phyloP scores from a whole-genome alignment of 2,329 filamentous ascomycete genomes.

The Epichloe sibirici region DNA sequence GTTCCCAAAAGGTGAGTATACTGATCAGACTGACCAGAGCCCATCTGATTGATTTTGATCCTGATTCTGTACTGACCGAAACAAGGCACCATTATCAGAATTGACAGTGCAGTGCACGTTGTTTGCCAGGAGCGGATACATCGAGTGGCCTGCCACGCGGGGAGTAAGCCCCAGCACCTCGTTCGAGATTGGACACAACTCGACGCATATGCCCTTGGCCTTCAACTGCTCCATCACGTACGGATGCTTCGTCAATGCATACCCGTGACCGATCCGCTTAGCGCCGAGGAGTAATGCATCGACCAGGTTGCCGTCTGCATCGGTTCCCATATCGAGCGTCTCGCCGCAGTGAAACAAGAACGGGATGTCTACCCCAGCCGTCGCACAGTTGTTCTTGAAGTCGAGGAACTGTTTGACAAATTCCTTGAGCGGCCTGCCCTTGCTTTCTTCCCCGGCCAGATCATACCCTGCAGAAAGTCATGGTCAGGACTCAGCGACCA shows the following conservation, averaged over 20 bases:
- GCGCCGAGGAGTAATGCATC: slow-evolving; percentile 54
- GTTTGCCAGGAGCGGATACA: slow-evolving; percentile 57
- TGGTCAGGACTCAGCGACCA: neutral
- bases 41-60: neutral
- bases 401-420: slow-evolving; percentile 43
- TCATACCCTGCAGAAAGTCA: slow-evolving; percentile 44
- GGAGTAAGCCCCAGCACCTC: slow-evolving; percentile 61
- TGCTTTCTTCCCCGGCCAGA: slow-evolving; percentile 55
- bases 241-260: slow-evolving; percentile 54
- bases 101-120: slow-evolving; percentile 63
- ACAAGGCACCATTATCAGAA: slow-evolving; percentile 64
- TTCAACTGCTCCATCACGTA: slow-evolving; percentile 55
- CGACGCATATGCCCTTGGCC: slow-evolving; percentile 52
- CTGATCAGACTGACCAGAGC: neutral
- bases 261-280: slow-evolving; percentile 64
- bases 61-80: slow-evolving; percentile 35
- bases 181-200: slow-evolving; percentile 67
- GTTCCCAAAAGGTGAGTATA: neutral
- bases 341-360: slow-evolving; percentile 71
- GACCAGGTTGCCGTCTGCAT: slow-evolving; percentile 54
- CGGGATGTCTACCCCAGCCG: slow-evolving; percentile 43
- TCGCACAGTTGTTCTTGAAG: slow-evolving; percentile 41
- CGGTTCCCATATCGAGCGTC: slow-evolving; percentile 53
- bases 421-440: slow-evolving; percentile 44
- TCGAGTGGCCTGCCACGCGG: slow-evolving; percentile 50